A percentile compares a stretch with the other conserved stretches of the same genome.
These are phyloP conservation scores for Leucoagaricus sp. DNA, from an alignment of 1,284 basidiomycete genomes.

Conservation along the genomic window DNA sequence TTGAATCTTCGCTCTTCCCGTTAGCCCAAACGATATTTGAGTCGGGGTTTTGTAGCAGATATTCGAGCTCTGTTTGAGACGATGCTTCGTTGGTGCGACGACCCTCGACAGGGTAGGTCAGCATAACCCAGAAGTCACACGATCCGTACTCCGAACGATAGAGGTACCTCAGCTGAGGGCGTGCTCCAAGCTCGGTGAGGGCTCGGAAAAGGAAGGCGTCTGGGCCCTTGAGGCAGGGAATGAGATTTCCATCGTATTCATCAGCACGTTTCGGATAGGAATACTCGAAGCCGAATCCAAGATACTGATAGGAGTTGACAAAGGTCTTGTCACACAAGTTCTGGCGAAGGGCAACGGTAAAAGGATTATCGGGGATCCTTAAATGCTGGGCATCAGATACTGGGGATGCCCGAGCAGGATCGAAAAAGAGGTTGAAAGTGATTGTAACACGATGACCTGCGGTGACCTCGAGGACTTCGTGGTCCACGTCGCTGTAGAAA, in stretches of 20 bases:
- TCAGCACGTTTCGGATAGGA: conserved; percentile 8
- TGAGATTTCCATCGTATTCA: background rate
- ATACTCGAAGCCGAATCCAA: conserved; percentile 15
- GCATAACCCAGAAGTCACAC: conserved; percentile 6
- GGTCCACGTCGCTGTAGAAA: conserved; percentile 41
- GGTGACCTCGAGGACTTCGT: conserved; percentile 39
- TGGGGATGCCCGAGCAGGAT: background rate
- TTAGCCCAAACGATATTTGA: background rate
- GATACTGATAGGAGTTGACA: background rate
- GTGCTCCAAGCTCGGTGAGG: background rate
- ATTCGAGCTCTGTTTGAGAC: background rate
- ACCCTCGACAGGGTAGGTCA: background rate
- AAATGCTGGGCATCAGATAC: background rate
- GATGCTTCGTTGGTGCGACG: background rate
- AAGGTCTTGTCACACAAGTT: background rate
- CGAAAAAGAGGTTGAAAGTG: conserved; percentile 39
- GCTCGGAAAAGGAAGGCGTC: background rate
- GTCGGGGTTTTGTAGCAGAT: background rate
- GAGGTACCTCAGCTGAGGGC: background rate
- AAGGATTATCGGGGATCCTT: background rate
- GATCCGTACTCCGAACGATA: conserved; percentile 5
- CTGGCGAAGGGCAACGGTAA: background rate
- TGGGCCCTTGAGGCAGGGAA: background rate
- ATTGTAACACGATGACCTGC: conserved; percentile 42
- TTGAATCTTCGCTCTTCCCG: background rate